These are phyloP conservation scores for Fusarium musae DNA, from an alignment of 2,329 filamentous ascomycete species.

Conservation along the genomic window DNA sequence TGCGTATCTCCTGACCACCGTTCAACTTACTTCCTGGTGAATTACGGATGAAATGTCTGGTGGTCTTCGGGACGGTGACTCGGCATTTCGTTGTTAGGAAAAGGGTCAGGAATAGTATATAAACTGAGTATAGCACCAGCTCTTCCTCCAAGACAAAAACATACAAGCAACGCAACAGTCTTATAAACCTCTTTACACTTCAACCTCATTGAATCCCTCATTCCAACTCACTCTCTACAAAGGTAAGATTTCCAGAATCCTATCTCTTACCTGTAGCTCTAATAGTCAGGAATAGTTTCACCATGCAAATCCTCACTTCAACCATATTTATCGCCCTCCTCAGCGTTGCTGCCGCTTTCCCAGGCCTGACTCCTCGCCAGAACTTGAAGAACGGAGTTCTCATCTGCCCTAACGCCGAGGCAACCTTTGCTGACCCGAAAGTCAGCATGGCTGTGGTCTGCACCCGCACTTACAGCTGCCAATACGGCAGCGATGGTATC, in stretches of 20 bases:
- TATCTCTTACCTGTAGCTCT: background rate
- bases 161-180: background rate
- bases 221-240: no score
- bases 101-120: background rate
- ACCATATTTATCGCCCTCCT: background rate
- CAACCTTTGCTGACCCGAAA: background rate
- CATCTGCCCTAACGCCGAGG: background rate
- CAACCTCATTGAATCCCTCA: background rate
- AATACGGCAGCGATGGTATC: background rate
- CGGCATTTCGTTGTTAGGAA: background rate
- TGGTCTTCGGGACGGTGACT: background rate
- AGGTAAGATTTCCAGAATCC: background rate
- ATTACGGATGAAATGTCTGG: background rate
- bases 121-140: accelerated
- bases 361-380: background rate
- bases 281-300: background rate
- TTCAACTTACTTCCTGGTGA: accelerated
- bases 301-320: background rate
- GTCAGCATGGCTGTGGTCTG: background rate
- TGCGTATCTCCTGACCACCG: background rate
- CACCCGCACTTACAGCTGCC: background rate
- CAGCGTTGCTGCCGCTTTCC: background rate
- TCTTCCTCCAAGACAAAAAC: no score
- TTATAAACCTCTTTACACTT: no score
- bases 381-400: background rate